Base-by-base conservation (phyloP, 1,284 basidiomycete species). In the Fomes fomentarius region DNA sequence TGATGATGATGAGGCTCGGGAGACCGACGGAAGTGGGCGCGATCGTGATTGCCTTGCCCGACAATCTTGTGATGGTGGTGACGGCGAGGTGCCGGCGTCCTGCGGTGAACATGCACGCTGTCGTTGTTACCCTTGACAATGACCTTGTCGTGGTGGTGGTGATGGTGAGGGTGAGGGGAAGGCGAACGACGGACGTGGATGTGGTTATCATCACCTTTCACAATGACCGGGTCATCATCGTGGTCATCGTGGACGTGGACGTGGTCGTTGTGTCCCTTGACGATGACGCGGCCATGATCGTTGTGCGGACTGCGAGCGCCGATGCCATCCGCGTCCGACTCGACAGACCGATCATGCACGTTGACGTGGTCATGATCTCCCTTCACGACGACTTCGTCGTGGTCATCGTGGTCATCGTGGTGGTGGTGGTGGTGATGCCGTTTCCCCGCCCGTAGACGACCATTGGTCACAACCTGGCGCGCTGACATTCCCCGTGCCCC, bases 331-430 rank as follows among this genome's bases (percentile, higher is more conserved):
- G 14, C 3, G 37, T 38, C 37, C 4, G 19, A 22, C 9, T 17
- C 43, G 22, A 31, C 7, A 46, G 41, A 50, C 10, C 54, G 50
- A 12, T 57, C 53, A 28, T 59, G 52, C 31, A 56, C 41, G 35
- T 63, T 55, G 31, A 67, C 64, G 44, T 63, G 60, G 38, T 68
- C 62, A 39, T 68, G 28, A 40, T 56, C 47, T 22, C 64, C 66
- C 31, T 58, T 56, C 35, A 65, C 57, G 14, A 60, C 24, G 14
- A 65, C 51, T 17, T 56, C 52, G 38, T 62, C 46, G 25, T 54
- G 30, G 25, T 65, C 54, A 40, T 63, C 35, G 38, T 56, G 43
- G 33, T n/a, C n/a, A n/a, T n/a, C n/a, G n/a, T n/a, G n/a, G 47
- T 62, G 56, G 47, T 65, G 58, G 44, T 64, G 60, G 37, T 52